These are phyloP conservation scores for Bryoerythrophyllum caledonicum DNA, from an alignment of 225 moss, liverwort and hornwort genomes.

Conservation along the genomic window DNA sequence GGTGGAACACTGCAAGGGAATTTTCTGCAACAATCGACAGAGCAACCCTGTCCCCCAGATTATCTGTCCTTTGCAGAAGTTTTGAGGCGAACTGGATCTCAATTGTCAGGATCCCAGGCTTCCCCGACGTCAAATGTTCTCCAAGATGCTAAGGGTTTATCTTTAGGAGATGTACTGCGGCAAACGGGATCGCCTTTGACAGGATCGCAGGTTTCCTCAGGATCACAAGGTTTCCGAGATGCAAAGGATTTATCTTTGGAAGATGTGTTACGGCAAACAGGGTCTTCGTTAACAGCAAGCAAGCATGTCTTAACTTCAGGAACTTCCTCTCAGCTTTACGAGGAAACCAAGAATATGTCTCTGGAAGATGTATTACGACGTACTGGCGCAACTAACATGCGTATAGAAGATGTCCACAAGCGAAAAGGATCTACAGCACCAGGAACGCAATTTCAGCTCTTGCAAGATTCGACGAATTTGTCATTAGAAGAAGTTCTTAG, in stretches of 20 bases:
- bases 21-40: constrained; percentile 20
- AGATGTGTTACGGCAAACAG: constrained; percentile 42
- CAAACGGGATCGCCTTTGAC: constrained; percentile 31
- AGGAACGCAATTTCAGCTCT: constrained; percentile 21
- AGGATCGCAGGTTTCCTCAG: constrained; percentile 14
- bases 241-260: constrained; percentile 32
- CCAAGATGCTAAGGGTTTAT: constrained; percentile 18
- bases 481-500: constrained; percentile 34
- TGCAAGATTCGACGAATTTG: constrained; percentile 38
- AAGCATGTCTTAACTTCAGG: constrained; percentile 26
- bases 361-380: constrained; percentile 34
- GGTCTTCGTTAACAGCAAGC: constrained; percentile 23
- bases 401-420: constrained; percentile 26
- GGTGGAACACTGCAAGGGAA: constrained; percentile 10
- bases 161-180: constrained; percentile 34
- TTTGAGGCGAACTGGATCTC: constrained; percentile 32
- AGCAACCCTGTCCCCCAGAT: constrained; percentile 18
- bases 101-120: constrained; percentile 19
- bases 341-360: constrained; percentile 30
- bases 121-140: constrained; percentile 11
- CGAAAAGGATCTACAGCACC: constrained; percentile 22
- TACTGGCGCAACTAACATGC: constrained; percentile 31
- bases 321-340: constrained; percentile 27
- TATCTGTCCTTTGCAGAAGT: constrained; percentile 36
- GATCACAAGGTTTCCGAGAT: constrained; percentile 21